Conservation (phyloP, 805 yeast genomes). For the Spathaspora arborariae region DNA sequence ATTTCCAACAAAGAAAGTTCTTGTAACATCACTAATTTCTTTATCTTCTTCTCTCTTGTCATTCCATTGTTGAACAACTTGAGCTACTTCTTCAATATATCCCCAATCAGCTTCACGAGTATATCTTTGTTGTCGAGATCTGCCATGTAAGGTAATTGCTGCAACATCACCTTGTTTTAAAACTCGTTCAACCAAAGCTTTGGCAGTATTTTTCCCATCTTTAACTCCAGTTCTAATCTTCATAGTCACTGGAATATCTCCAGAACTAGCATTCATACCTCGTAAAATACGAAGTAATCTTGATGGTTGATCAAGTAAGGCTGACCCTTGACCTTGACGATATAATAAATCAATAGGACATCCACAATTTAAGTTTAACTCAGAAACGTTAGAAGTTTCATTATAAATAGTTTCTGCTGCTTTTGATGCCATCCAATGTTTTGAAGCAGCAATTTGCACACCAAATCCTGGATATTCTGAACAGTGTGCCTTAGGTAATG, state of each 20-base stretch:
- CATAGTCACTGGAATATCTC: slow-evolving; percentile 88
- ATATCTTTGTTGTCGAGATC: slow-evolving; percentile 94
- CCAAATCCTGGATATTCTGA: slow-evolving; percentile 87
- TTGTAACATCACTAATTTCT: slow-evolving; percentile 50
- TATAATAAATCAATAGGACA: slow-evolving; percentile 96
- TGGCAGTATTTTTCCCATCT: slow-evolving; percentile 88
- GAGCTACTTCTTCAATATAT: slow-evolving; percentile 73
- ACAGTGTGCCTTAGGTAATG: slow-evolving; percentile 83
- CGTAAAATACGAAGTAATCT: slow-evolving; percentile 72
- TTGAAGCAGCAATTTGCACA: slow-evolving; percentile 86
- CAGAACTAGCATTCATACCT: slow-evolving; percentile 84
- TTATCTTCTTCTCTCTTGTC: slow-evolving; percentile 57
- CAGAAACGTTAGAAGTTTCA: slow-evolving; percentile 61
- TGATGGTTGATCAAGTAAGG: slow-evolving; percentile 85
- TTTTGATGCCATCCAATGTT: slow-evolving; percentile 90
- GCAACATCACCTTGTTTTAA: slow-evolving; percentile 79
- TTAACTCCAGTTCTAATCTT: slow-evolving; percentile 90
- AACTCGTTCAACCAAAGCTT: slow-evolving; percentile 63
- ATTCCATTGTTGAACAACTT: slow-evolving; percentile 56
- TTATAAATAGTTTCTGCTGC: slow-evolving; percentile 77
- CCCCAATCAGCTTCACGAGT: slow-evolving; percentile 92
- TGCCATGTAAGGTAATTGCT: slow-evolving; percentile 91
- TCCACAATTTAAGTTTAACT: slow-evolving; percentile 90
- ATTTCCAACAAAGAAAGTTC: slow-evolving; percentile 85
- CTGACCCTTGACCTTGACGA: slow-evolving; percentile 94